Base-by-base conservation (phyloP, 345 rosid species). In the Raphanus sativus region DNA sequence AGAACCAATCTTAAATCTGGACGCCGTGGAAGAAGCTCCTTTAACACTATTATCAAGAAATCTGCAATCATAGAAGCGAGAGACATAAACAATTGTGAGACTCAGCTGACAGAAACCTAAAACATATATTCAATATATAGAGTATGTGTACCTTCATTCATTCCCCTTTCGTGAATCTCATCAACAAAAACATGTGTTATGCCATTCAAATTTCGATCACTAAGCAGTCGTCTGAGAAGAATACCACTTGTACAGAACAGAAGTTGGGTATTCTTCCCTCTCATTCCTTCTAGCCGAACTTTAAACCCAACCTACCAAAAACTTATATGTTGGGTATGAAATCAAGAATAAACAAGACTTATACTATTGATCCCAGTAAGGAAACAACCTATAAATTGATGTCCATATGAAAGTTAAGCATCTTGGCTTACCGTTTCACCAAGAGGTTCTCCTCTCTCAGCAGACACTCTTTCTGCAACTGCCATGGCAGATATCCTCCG, bases 231-330 rank as follows among this genome's bases (percentile, higher is more conserved):
- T 63, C 99, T 86, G 67, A 95, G 94, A 77, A 95, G 81, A 73
- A 95, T 95, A 69, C 99, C 99, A 90, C 97, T 95, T 48, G 99
- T 95, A 81, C 99, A 95, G 70, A 95, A 92, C 12, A 95, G 90
- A 74, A 92, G 86, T 71, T 89, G 99, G 24, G 99, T 95, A 79
- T 95, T 90, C 77, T 86, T 95, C 60, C 99, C 98, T 85, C 85
- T 91, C 90, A 92, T 84, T 45, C 99, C 99, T 82, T 95, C 99
- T 63, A 95, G 84, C 61, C 99, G 94, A 84, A 95, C 99, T 90
- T 95, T 95, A 80, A 88, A 92, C 73, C 99, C 99, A 88, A 95
- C 94, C 99, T 95, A 86, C 59, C 83, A 86, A 86, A 86, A 58
- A 89, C 80, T 81, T 52, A 48, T 85, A 80, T 84, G 89, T 85